Base-by-base conservation (phyloP, 2,329 filamentous ascomycete genomes). In the Simplicillium sp. region DNA sequence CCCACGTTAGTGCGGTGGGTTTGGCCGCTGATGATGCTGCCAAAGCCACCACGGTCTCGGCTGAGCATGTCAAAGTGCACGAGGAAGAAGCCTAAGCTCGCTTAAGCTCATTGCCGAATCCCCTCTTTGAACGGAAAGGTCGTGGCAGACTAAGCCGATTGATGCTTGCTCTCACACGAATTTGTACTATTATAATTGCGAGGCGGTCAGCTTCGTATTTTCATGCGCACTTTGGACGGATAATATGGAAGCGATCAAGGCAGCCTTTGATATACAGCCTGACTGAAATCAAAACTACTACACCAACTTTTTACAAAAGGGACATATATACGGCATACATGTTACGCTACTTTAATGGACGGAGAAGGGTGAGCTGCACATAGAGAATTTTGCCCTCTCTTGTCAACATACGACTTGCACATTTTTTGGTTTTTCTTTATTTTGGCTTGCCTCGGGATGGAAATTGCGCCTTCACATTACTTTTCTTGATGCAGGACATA, bases 1-100 rank as follows among this genome's bases (percentile, higher is more conserved):
- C 77, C 3, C 77, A 70, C 47, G 68, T 69, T 31, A 80, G 77
- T 52, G 73, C 75, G 38, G 57, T 65, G 12, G 68, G 65, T 17
- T 61, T 53, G 7, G 49, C 54, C 11, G 54, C 56, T 14, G 57
- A 61, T 11, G 49, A 49, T 32, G 43, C 44, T 37, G 54, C 49
- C 38, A 53, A 54, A 46, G 16, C 44, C n/a, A 36, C 48, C 13
- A 36, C 36, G n/a, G 40, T 46, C 25, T 29, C 43, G 8, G 36
- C 42, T 12, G 45, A 45, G 12, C 44, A 38, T 28, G 44, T 50
- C 34, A 41, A 52, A 40, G 53, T 61, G 36, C 54, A 50, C 36
- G 54, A 55, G 34, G 54, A 54, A 17, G 60, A 62, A 41, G 52
- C 51, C n/a, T 63, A 53, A 41, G 36, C 20, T 25, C 20, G 20